Base-by-base conservation (phyloP, 495 filamentous ascomycete genomes). In the Penicillium riverlandense region DNA sequence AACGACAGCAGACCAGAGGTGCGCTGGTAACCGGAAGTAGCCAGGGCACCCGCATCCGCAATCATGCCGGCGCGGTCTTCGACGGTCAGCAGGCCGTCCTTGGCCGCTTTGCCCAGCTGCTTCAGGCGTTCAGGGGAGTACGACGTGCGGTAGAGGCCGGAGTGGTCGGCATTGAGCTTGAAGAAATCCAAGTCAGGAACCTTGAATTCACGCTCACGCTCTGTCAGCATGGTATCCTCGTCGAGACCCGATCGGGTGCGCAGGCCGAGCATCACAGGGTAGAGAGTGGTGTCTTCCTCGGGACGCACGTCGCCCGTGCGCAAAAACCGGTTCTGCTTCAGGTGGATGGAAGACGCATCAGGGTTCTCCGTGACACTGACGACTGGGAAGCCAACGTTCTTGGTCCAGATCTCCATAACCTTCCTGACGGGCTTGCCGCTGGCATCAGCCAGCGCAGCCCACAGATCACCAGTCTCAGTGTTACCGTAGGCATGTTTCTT, bases 21-120 rank as follows among this genome's bases (percentile, higher is more conserved):
- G 62, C 83, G 89, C 65, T 95, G 88, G 62, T 92, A 96, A 28
- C 91, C 91, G 11, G 88, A 90, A 6, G 86, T 76, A 43, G 91
- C 86, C 50, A 98, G 73, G 35, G 92, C 88, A 52, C 90, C 90
- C 9, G 92, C 88, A 61, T 98, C 92, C 28, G 90, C 90, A 50
- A 98, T 85, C 84, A 98, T 88, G 58, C 92, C 92, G 37, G 90
- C 89, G 38, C 91, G 82, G 60, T 96, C 91, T 63, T 95, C 88
- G 29, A 92, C 86, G n/a, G 78, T 86, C 33, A 98, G 72, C n/a
- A 91, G 72, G 1, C 87, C 88, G 11, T 85, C 66, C 62, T 84
- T 88, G n/a, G 88, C 88, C 38, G 88, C 88, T 58, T 87, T 65
- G 14, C 78, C 80, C 7, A 84, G 71, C 68, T 83, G 83, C 49